phyloP scores from a whole-genome alignment of 192 early-diverging fungal species.

The Linnemannia elongata region DNA sequence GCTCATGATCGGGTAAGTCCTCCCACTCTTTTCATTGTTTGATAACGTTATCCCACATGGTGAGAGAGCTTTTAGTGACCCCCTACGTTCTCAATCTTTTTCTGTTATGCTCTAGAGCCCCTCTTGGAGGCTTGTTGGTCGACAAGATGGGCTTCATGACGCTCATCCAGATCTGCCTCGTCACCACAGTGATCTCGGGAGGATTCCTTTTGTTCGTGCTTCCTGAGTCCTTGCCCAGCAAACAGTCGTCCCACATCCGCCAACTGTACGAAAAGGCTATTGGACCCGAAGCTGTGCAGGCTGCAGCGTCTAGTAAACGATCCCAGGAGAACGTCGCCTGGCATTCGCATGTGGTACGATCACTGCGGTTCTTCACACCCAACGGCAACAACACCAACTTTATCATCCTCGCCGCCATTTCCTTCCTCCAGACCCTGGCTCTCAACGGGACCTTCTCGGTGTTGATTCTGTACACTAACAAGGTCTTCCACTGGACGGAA shows the following conservation, averaged over 20 bases:
- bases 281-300: conserved; percentile 4
- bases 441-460: conserved; percentile 44
- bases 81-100: not conserved
- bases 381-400: conserved; percentile 35
- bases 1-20: conserved; percentile 31
- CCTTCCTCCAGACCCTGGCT: conserved; percentile 34
- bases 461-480: conserved; percentile 59
- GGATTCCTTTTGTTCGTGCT: conserved; percentile 14
- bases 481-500: conserved; percentile 60
- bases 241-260: conserved; percentile 32
- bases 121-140: conserved; percentile 13
- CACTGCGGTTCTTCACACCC: conserved; percentile 29
- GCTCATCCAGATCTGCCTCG: conserved; percentile 22
- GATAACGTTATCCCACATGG: not conserved
- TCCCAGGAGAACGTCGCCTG: conserved; percentile 9
- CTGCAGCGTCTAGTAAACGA: not conserved
- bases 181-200: not conserved
- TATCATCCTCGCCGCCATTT: conserved; percentile 34
- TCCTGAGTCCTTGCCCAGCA: conserved; percentile 37
- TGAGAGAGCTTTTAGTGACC: not conserved
- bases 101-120: not conserved
- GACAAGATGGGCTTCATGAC: conserved; percentile 13
- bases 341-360: conserved; percentile 22
- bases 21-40: not conserved
- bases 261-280: conserved; percentile 27